Evolutionary conservation across 371 early-diverging fungal species (phyloP).

Genomic region (Sporodiniella umbellata): DNA sequence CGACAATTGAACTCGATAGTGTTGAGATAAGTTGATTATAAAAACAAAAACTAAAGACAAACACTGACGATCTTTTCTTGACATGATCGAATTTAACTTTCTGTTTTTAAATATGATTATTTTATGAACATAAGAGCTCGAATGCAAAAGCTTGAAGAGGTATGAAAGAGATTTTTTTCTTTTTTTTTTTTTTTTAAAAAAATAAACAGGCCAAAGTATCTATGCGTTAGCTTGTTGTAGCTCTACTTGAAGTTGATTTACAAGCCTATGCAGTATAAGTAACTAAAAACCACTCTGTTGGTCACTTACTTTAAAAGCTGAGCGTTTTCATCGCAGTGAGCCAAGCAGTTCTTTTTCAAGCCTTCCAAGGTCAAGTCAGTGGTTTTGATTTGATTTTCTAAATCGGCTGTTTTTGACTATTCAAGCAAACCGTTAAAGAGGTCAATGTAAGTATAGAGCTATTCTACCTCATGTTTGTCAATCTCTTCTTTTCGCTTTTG

Average conservation of each 20-base stretch:
- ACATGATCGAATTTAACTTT: too few relatives aligned
- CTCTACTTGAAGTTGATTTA: slow-evolving; percentile 36
- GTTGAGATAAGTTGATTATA: too few relatives aligned
- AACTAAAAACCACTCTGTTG: background rate
- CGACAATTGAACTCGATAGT: too few relatives aligned
- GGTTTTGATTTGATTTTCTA: slow-evolving; percentile 18
- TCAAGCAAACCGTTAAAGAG: background rate
- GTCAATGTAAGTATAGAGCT: background rate
- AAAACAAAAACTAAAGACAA: too few relatives aligned
- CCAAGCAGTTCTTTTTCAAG: slow-evolving; percentile 18
- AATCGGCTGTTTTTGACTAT: slow-evolving; percentile 28
- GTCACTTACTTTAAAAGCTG: slow-evolving; percentile 29
- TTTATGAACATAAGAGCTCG: too few relatives aligned
- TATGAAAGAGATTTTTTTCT: too few relatives aligned
- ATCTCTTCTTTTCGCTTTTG: slow-evolving; percentile 18
- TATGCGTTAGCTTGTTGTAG: slow-evolving; percentile 15
- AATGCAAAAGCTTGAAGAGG: too few relatives aligned
- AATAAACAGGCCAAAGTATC: too few relatives aligned
- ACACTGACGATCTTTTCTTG: too few relatives aligned
- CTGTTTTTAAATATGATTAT: too few relatives aligned
- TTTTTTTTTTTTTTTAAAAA: too few relatives aligned
- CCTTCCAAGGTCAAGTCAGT: too few relatives aligned
- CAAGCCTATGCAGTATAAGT: slow-evolving; percentile 16
- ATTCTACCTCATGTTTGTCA: slow-evolving; percentile 40
- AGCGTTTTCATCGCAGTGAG: slow-evolving; percentile 31